These are phyloP conservation scores for Helenozyma rhizophorensis DNA, from an alignment of 805 yeast genomes.

Conservation along the genomic window DNA sequence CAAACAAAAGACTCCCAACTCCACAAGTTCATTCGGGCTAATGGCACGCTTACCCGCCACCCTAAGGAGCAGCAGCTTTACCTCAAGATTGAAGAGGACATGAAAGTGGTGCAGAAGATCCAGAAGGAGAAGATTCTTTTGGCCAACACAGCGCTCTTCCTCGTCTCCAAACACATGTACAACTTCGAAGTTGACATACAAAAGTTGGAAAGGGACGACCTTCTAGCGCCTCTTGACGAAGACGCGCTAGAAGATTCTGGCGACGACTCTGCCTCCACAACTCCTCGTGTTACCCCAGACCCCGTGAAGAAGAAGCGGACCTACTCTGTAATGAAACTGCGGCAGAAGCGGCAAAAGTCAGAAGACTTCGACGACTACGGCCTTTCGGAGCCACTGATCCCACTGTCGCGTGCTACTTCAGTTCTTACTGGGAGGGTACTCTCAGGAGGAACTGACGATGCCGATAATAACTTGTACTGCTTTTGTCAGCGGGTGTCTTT, in stretches of 20 bases:
- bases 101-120: slow-evolving; percentile 50
- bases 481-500: slow-evolving; percentile 91
- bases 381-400: slow-evolving; percentile 15
- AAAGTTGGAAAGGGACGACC: slow-evolving; percentile 75
- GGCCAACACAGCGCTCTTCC: slow-evolving; percentile 78
- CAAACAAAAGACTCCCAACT: slow-evolving; percentile 72
- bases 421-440: slow-evolving; percentile 4
- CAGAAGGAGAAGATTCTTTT: slow-evolving; percentile 77
- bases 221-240: slow-evolving; percentile 53
- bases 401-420: slow-evolving; percentile 4
- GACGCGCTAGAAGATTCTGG: slow-evolving; percentile 5
- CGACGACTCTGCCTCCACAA: slow-evolving; percentile 5
- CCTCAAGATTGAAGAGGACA: slow-evolving; percentile 65
- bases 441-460: slow-evolving; percentile 31
- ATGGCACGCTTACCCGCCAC: slow-evolving; percentile 75
- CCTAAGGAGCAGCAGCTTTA: slow-evolving; percentile 73
- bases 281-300: slow-evolving; percentile 15
- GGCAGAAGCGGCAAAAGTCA: slow-evolving; percentile 12
- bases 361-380: slow-evolving; percentile 14
- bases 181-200: slow-evolving; percentile 73
- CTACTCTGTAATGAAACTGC: slow-evolving; percentile 10
- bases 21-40: slow-evolving; percentile 75
- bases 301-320: slow-evolving; percentile 15
- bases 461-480: slow-evolving; percentile 56
- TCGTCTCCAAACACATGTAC: slow-evolving; percentile 69